Conservation (phyloP, 1,284 basidiomycete species). For the Tilletia indica region DNA sequence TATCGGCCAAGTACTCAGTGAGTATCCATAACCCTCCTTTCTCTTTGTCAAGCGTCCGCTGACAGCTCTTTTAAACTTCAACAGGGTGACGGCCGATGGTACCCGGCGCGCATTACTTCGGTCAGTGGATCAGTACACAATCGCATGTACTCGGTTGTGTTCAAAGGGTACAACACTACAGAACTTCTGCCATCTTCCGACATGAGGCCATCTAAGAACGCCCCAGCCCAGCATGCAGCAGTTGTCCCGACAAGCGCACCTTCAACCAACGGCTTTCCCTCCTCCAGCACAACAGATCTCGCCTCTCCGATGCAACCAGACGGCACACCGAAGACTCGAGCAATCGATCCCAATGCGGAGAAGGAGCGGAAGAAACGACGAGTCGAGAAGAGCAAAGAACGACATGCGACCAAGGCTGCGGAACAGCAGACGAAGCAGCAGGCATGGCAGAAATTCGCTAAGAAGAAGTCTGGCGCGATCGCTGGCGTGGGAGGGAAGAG, state of each 20-base stretch:
- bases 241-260: slow-evolving; percentile 57
- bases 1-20: slow-evolving; percentile 74
- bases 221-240: slow-evolving; percentile 10
- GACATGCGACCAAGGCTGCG: slow-evolving; percentile 79
- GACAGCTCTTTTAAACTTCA: not conserved
- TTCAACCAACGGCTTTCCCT: slow-evolving; percentile 59
- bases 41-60: not conserved
- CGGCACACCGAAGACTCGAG: slow-evolving; percentile 8
- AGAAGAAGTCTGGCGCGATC: slow-evolving; percentile 72
- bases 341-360: slow-evolving; percentile 5
- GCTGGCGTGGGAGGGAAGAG: slow-evolving; percentile 63
- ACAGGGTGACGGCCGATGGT: slow-evolving; percentile 40
- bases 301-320: slow-evolving; percentile 1
- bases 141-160: slow-evolving; percentile 85
- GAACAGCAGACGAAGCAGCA: slow-evolving; percentile 84
- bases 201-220: slow-evolving; percentile 64
- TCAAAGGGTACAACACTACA: slow-evolving; percentile 92
- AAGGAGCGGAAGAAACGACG: slow-evolving; percentile 68
- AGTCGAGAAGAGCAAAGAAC: slow-evolving; percentile 86
- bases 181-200: slow-evolving; percentile 76
- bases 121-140: slow-evolving; percentile 81
- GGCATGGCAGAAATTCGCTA: slow-evolving; percentile 96
- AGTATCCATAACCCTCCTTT: slow-evolving; percentile 3
- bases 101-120: slow-evolving; percentile 57
- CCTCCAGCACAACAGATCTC: slow-evolving; percentile 56